Evolutionary conservation across 331 rosid species (phyloP).

Genomic region (Dryas integrifolia): DNA sequence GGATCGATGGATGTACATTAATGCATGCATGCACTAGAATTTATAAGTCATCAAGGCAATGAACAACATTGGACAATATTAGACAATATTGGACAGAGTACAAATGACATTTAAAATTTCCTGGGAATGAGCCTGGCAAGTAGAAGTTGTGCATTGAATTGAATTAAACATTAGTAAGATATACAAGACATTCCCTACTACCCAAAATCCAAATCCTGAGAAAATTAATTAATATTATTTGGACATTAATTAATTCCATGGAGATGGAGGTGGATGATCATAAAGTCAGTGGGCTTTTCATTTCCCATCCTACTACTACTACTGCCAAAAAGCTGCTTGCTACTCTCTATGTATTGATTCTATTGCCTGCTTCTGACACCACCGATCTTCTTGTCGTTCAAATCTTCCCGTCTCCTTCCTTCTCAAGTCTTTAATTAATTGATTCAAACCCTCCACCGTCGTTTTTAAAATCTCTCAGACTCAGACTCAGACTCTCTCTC

Average conservation of each 20-base stretch:
- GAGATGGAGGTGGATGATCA: conserved; percentile 4
- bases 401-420: conserved; percentile 32
- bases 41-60: too few relatives aligned
- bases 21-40: too few relatives aligned
- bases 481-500: background rate
- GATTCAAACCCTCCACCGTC: conserved; percentile 27
- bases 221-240: background rate
- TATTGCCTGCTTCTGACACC: conserved; percentile 32
- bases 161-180: background rate
- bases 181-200: conserved; percentile 12
- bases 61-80: background rate
- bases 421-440: conserved; percentile 10
- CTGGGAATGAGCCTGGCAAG: background rate
- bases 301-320: conserved; percentile 20
- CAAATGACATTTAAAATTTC: background rate
- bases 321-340: conserved; percentile 28
- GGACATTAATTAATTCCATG: conserved; percentile 7
- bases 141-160: background rate
- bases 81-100: background rate
- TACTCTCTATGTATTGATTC: conserved; percentile 20
- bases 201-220: background rate
- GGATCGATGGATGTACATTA: too few relatives aligned
- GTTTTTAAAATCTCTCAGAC: conserved; percentile 10
- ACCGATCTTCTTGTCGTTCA: conserved; percentile 40
- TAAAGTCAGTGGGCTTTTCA: conserved; percentile 27